phyloP scores from a whole-genome alignment of 306 rosid genomes.

The Pachyrhizus erosus region DNA sequence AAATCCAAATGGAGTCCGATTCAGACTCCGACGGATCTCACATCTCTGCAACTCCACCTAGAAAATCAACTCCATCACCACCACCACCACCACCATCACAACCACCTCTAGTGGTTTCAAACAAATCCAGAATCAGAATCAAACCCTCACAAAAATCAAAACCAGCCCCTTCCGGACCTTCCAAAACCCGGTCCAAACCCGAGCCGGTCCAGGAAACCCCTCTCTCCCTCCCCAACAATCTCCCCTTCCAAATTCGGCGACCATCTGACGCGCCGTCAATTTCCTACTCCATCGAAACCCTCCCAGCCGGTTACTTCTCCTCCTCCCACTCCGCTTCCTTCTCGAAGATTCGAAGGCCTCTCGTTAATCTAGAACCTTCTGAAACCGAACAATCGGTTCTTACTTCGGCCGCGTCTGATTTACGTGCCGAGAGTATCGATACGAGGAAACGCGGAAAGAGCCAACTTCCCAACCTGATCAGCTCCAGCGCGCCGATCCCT shows the following conservation, averaged over 20 bases:
- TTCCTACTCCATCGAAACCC: slow-evolving; percentile 55
- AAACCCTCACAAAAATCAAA: slow-evolving; percentile 49
- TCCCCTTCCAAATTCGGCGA: slow-evolving; percentile 74
- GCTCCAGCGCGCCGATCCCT: slow-evolving; percentile 60
- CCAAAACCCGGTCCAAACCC: slow-evolving; percentile 1
- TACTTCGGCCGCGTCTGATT: slow-evolving; percentile 20
- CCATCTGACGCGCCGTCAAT: slow-evolving; percentile 52
- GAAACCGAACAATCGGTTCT: slow-evolving; percentile 38
- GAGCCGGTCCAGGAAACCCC: slow-evolving; percentile 30
- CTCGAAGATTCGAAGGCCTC: slow-evolving; percentile 62
- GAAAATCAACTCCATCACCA: slow-evolving; percentile 52
- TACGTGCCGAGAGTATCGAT: slow-evolving; percentile 7
- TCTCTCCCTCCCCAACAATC: slow-evolving; percentile 29
- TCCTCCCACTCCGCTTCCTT: slow-evolving; percentile 68
- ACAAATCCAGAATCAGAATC: slow-evolving; percentile 35
- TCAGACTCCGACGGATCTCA: slow-evolving; percentile 88
- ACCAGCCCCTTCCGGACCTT: slow-evolving; percentile 33
- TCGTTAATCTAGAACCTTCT: slow-evolving; percentile 47
- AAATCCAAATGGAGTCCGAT: slow-evolving; percentile 55
- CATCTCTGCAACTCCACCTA: slow-evolving; percentile 88
- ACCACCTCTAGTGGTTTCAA: slow-evolving; percentile 40
- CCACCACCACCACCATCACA: slow-evolving; percentile 10
- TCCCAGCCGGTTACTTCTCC: slow-evolving; percentile 68
- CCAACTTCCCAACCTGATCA: slow-evolving; percentile 64
- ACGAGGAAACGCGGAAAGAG: slow-evolving; percentile 40